A percentile compares a stretch with the other conserved stretches of the same genome.
Evolutionary conservation across 331 rosid species (phyloP).

Genomic region (Rhamnella rubrinervis): DNA sequence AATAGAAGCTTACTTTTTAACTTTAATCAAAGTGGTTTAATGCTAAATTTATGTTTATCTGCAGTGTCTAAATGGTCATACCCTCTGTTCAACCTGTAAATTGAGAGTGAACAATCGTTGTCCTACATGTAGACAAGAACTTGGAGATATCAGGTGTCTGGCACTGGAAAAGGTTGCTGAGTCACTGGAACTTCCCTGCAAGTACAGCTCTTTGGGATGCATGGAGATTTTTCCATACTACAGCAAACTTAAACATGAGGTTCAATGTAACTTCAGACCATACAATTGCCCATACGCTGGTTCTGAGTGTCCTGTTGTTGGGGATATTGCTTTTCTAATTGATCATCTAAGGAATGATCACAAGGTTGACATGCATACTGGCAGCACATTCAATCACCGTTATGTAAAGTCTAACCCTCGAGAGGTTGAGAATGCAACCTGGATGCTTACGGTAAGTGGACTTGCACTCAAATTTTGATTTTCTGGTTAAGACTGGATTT

Average conservation of each 20-base stretch:
- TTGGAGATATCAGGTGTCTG: constrained; percentile 42
- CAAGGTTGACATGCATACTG: constrained; percentile 40
- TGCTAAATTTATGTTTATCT: not conserved
- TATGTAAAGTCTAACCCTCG: constrained; percentile 34
- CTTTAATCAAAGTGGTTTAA: not conserved
- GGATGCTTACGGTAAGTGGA: constrained; percentile 38
- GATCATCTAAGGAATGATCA: constrained; percentile 40
- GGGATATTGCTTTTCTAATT: constrained; percentile 33
- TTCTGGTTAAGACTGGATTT: no score
- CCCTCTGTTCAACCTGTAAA: constrained; percentile 38
- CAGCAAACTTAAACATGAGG: constrained; percentile 41
- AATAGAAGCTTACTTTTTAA: not conserved
- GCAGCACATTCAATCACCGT: constrained; percentile 43
- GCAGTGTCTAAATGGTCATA: constrained; percentile 44
- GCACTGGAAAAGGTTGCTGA: constrained; percentile 45
- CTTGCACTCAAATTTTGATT: not conserved
- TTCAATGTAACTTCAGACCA: constrained; percentile 34
- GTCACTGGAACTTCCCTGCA: constrained; percentile 36
- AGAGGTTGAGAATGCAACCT: constrained; percentile 33
- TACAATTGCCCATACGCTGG: constrained; percentile 43
- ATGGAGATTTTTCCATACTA: constrained; percentile 34
- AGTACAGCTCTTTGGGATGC: constrained; percentile 37
- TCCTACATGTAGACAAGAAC: constrained; percentile 42
- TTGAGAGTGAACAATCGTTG: constrained; percentile 34
- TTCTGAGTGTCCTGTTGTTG: constrained; percentile 29